Conservation (phyloP, 2,329 filamentous ascomycete genomes). For the Exophiala oligosperma region DNA sequence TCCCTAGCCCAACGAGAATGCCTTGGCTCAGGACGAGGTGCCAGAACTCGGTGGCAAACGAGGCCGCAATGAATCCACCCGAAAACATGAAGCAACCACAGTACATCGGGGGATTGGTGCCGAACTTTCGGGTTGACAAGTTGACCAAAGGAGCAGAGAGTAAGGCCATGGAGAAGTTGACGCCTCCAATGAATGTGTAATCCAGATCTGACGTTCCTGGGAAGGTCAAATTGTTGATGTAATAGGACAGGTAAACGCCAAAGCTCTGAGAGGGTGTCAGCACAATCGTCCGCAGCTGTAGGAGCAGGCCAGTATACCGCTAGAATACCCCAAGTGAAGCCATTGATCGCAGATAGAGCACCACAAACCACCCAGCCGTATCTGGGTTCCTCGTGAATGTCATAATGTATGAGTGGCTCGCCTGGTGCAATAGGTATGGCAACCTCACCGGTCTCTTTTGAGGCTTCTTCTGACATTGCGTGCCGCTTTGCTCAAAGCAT, state of each 20-base stretch:
- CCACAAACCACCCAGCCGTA: slow-evolving; percentile 36
- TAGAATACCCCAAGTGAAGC: slow-evolving; percentile 36
- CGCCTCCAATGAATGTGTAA: slow-evolving; percentile 36
- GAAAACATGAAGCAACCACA: slow-evolving; percentile 25
- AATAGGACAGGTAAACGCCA: slow-evolving; percentile 47
- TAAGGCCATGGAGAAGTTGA: slow-evolving; percentile 31
- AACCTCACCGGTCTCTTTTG: slow-evolving; percentile 5
- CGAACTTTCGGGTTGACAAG: slow-evolving; percentile 25
- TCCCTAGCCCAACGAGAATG: slow-evolving; percentile 32
- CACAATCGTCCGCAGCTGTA: background rate
- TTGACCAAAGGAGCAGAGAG: slow-evolving; percentile 33
- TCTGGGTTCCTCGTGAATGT: slow-evolving; percentile 25
- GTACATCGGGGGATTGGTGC: slow-evolving; percentile 30
- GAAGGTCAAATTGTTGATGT: slow-evolving; percentile 36
- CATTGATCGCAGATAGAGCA: slow-evolving; percentile 33
- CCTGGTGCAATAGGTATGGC: slow-evolving; percentile 11
- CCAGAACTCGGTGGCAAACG: slow-evolving; percentile 30
- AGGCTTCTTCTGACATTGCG: background rate
- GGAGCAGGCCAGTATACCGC: slow-evolving; percentile 19
- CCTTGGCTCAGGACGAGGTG: slow-evolving; percentile 33
- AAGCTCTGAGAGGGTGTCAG: slow-evolving; percentile 32
- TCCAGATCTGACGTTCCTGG: slow-evolving; percentile 29
- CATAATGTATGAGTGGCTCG: background rate
- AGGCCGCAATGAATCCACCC: slow-evolving; percentile 32
- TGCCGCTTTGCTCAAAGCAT: too few species aligned